Base-by-base conservation (phyloP, 2,329 filamentous ascomycete genomes). In the Aspergillus eucalypticola region DNA sequence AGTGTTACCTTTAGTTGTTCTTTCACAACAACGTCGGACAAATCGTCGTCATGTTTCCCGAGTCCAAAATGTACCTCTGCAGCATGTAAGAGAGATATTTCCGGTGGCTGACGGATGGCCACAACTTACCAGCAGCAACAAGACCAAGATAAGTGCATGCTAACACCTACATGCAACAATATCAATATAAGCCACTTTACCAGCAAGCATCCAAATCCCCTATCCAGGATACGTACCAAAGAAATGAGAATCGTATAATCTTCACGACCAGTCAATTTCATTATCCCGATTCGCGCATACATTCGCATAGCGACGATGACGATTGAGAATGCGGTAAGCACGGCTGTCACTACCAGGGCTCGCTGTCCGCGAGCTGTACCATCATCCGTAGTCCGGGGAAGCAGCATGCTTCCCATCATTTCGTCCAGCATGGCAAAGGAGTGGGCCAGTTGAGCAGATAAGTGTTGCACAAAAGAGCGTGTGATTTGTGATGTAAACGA, bases 251-350 rank as follows among this genome's bases (percentile, higher is more conserved):
- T 71, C n/a, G 64, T 66, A 65, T 67, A 73, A 57, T 74, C 72
- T 56, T 74, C 72, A n/a, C 67, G 70, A n/a, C 71, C 72, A 29
- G 65, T 72, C n/a, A 67, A 56, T 49, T 73, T 73, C 64, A 73
- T 69, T 56, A 74, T 51, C 1, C 69, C 66, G 15, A 68, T 32
- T 39, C 72, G 64, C 11, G 71, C 69, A 51, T 66, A 71, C 11
- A 73, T 57, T 3, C 72, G 69, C 67, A 74, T 67, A 3, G 59
- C 64, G n/a, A 73, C 71, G 25, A 70, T 58, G 3, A 72, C 10
- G 3, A 61, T 50, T 2, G 71, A 67, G 7, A 73, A 15, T 2
- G 54, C 53, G 2, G 72, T 74, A n/a, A 74, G 62, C 38, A 71
- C 67, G 8, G 64, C 66, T 49, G 72, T 72, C 27, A 73, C 69